Percentiles rank a stretch among this genome's conserved stretches.
Conservation (phyloP, 2,329 filamentous ascomycete species). For the Diaporthe sp. region DNA sequence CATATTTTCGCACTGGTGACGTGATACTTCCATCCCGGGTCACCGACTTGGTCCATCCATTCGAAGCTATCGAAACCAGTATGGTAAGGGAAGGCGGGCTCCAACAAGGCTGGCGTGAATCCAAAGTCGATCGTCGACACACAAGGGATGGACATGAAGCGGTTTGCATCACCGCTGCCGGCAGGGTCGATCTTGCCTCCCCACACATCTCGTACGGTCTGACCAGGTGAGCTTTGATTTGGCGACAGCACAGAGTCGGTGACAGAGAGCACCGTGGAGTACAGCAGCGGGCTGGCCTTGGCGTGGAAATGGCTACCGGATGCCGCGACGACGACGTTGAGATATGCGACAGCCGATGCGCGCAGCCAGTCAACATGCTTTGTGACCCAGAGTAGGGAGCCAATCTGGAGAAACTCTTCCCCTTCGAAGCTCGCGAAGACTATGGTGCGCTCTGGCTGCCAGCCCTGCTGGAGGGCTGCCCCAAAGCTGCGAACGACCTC, state of each 20-base stretch:
- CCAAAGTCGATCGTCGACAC: background rate
- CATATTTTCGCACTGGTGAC: background rate
- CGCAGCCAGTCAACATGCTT: background rate
- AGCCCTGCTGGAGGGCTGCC: background rate
- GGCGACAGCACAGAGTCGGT: background rate
- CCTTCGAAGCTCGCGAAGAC: background rate
- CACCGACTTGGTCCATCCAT: background rate
- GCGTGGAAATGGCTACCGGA: background rate
- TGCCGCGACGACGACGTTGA: conserved; percentile 6
- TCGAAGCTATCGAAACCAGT: background rate
- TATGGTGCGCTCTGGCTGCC: background rate
- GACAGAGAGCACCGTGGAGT: background rate
- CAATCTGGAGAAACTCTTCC: background rate
- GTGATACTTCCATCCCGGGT: background rate
- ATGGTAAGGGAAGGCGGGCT: background rate
- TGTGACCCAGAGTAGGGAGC: background rate
- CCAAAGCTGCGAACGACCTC: conserved; percentile 1
- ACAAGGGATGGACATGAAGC: background rate
- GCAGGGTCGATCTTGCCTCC: background rate
- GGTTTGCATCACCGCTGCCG: background rate
- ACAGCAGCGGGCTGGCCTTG: background rate
- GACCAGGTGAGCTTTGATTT: background rate
- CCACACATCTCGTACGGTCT: background rate
- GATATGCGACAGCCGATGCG: background rate
- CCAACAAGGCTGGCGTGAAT: background rate